Base-by-base conservation (phyloP, 1,139 yeast genomes). In the Yamadazyma songkhlaensis region DNA sequence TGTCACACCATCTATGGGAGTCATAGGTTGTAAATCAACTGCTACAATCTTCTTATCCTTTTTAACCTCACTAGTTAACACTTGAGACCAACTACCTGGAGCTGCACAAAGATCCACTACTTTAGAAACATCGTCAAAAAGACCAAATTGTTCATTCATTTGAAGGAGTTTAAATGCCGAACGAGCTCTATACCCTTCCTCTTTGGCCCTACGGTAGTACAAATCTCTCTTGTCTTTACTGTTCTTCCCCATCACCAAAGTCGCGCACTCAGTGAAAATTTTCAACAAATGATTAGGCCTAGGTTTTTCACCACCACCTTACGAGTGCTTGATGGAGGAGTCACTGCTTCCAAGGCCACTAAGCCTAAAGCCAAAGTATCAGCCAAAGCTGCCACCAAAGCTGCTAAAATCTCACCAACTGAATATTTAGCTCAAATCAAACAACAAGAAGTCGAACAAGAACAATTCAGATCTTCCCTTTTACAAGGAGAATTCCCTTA, bases 31-130 rank as follows among this genome's bases (percentile, higher is more conserved):
- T 41, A 92, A 68, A 60, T 92, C 98, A 2, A 92, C 98, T 0
- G 97, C 88, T 10, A 92, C 95, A 27, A 92, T 86, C 55, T 84
- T 84, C 39, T 74, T 73, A 12, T 53, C 23, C 41, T 67, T 66
- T 46, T 74, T 77, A 32, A 87, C 62, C 46, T 81, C 83, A 43
- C 85, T 64, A 8, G 95, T 79, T n/a, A 92, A 72, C 1, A 92
- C 98, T 57, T 92, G 98, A 2, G 96, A 86, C 98, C 98, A 92
- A 4, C 97, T 88, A 2, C 98, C 98, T 1, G 98, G 98, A 4
- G 98, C 98, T 13, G 98, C 98, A 72, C 98, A 92, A 29, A 92
- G 71, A 62, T 92, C 98, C 8, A 92, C 98, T 6, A 92, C 98
- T 49, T 96, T 68, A 32, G 72, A 71, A 27, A 88, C 78, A 25